Evolutionary conservation across 305 asterid genomes (phyloP).

Genomic region (Solanum hybrid): DNA sequence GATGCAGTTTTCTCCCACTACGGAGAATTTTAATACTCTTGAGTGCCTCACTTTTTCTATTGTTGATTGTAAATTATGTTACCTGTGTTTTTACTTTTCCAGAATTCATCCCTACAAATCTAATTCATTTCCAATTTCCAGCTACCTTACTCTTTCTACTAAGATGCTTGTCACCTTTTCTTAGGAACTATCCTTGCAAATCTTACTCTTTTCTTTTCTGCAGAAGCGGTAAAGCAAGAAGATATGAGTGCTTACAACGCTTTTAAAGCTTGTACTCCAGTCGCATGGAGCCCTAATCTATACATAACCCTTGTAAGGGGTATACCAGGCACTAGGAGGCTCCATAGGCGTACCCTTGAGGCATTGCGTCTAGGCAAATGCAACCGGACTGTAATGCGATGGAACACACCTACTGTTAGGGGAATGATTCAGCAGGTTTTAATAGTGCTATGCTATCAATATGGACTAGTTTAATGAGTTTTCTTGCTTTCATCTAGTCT

Average conservation of each 20-base stretch:
- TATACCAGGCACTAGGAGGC: conserved; percentile 85
- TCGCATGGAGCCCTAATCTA: conserved; percentile 86
- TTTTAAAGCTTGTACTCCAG: conserved; percentile 66
- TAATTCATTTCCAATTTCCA: not conserved
- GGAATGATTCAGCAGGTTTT: conserved; percentile 96
- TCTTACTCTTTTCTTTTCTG: not conserved
- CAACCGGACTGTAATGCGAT: conserved; percentile 84
- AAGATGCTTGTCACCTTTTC: not conserved
- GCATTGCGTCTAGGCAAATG: conserved; percentile 82
- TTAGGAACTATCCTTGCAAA: not conserved
- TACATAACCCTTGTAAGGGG: conserved; percentile 95
- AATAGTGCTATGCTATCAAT: not conserved
- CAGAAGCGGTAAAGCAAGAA: not conserved
- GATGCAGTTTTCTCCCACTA: not conserved
- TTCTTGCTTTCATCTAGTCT: not conserved
- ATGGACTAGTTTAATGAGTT: not conserved
- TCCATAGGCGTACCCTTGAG: conserved; percentile 92
- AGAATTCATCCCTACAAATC: not conserved
- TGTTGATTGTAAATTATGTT: not conserved
- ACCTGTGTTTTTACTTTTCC: not conserved
- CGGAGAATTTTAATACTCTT: not conserved
- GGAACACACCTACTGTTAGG: conserved; percentile 78
- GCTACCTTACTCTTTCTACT: not conserved
- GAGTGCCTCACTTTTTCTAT: not conserved
- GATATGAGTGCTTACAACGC: conserved; percentile 82